phyloP scores from a whole-genome alignment of 371 early-diverging fungal genomes.

The Mucor plumbeus region DNA sequence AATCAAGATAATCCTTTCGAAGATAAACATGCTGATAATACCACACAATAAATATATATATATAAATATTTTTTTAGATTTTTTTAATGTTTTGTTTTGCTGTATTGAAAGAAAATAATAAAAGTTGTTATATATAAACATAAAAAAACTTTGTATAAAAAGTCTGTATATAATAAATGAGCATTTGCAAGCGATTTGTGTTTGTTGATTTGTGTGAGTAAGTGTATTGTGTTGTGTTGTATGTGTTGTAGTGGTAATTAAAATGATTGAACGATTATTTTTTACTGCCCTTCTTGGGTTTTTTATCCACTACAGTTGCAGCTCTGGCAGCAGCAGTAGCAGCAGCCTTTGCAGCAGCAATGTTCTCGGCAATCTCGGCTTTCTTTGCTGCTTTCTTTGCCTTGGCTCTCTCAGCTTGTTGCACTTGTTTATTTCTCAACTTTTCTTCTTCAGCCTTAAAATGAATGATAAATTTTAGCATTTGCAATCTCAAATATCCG shows the following conservation, averaged over 20 bases:
- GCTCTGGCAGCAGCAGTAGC: slow-evolving; percentile 14
- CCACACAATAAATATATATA: not conserved
- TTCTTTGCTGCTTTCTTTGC: slow-evolving; percentile 32
- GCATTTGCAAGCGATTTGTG: not conserved
- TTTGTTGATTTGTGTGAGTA: not conserved
- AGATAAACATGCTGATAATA: slow-evolving; percentile 2
- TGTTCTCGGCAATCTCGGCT: slow-evolving; percentile 22
- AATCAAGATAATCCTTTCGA: not conserved
- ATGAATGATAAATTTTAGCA: too few relatives aligned
- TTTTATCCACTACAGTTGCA: not conserved
- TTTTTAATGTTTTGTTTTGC: not conserved
- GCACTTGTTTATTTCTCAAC: slow-evolving; percentile 23
- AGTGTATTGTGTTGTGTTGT: slow-evolving; percentile 2
- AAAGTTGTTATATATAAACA: not conserved
- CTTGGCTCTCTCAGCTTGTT: slow-evolving; percentile 30
- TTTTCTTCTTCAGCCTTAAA: slow-evolving; percentile 35
- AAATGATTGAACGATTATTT: slow-evolving; percentile 5
- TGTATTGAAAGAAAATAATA: not conserved
- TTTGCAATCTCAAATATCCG: not conserved
- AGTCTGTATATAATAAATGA: not conserved
- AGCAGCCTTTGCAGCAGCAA: slow-evolving; percentile 24
- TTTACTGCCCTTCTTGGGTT: slow-evolving; percentile 12
- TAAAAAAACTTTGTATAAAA: not conserved
- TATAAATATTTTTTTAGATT: not conserved
- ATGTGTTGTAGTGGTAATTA: not conserved